These are phyloP conservation scores for Rubia yunnanensis DNA, from an alignment of 257 asterid genomes.

Conservation along the genomic window DNA sequence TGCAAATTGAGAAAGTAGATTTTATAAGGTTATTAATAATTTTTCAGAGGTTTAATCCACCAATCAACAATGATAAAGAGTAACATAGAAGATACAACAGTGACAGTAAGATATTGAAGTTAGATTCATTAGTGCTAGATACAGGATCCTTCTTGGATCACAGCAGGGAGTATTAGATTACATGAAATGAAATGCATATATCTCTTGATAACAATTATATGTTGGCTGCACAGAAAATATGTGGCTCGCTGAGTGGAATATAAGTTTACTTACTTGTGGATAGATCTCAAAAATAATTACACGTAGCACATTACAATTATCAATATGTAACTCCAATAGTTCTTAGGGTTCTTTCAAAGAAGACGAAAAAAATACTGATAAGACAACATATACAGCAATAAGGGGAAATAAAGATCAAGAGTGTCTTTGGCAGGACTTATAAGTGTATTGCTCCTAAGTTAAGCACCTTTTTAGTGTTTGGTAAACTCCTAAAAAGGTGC, in stretches of 20 bases:
- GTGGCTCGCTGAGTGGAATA: not conserved
- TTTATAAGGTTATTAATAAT: not conserved
- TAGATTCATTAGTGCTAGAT: no score
- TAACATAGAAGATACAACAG: not conserved
- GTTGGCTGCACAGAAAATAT: not conserved
- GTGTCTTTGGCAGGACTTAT: no score
- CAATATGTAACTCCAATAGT: not conserved
- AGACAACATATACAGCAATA: not conserved
- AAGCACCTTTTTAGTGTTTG: no score
- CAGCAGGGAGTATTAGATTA: no score
- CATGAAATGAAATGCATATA: not conserved
- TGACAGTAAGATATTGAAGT: not conserved
- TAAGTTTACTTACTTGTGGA: not conserved
- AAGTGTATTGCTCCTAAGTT: no score
- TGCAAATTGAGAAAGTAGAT: constrained; percentile 30
- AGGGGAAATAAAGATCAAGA: not conserved
- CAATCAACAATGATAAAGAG: not conserved
- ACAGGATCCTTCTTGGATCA: not conserved
- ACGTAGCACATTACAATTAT: not conserved
- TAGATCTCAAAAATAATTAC: not conserved
- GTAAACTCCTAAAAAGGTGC: no score
- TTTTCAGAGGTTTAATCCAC: not conserved
- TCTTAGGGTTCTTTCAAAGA: not conserved
- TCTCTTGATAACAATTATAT: not conserved
- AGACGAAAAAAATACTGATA: not conserved